A percentile compares a stretch with the other conserved stretches of the same genome.
These are phyloP conservation scores for Hippophae tibetana DNA, from an alignment of 306 rosid species.

Conservation along the genomic window DNA sequence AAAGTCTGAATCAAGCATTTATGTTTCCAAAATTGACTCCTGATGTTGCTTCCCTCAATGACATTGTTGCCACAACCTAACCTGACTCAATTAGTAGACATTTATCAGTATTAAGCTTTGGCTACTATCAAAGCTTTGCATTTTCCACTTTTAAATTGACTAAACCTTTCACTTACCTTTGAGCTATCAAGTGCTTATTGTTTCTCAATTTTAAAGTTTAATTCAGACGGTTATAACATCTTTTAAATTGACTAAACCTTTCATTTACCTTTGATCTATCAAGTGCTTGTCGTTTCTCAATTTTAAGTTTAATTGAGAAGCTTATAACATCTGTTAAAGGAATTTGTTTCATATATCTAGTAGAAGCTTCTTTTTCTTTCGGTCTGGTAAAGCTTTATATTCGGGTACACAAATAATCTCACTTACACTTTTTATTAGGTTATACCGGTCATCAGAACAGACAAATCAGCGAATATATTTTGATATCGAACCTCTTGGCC, in stretches of 20 bases:
- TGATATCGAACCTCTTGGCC: slow-evolving; percentile 85
- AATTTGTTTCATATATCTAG: background rate
- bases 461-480: slow-evolving; percentile 88
- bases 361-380: background rate
- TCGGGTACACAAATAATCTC: background rate
- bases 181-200: slow-evolving; percentile 5
- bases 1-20: background rate
- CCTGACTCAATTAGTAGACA: too few species aligned
- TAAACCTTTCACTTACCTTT: background rate
- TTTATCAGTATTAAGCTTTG: too few species aligned
- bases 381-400: background rate
- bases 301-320: slow-evolving; percentile 3
- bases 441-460: slow-evolving; percentile 73
- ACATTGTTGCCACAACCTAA: too few species aligned
- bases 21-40: background rate
- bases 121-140: too few species aligned
- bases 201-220: slow-evolving; percentile 10
- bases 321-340: slow-evolving; percentile 1
- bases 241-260: background rate
- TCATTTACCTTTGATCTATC: slow-evolving; percentile 7
- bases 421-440: slow-evolving; percentile 35
- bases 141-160: background rate
- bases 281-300: slow-evolving; percentile 7
- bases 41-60: too few species aligned
- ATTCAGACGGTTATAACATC: slow-evolving; percentile 4